A percentile compares a stretch with the other conserved stretches of the same genome.
Evolutionary conservation across 192 early-diverging fungal species (phyloP).

Genomic region (Spizellomyces sp.): DNA sequence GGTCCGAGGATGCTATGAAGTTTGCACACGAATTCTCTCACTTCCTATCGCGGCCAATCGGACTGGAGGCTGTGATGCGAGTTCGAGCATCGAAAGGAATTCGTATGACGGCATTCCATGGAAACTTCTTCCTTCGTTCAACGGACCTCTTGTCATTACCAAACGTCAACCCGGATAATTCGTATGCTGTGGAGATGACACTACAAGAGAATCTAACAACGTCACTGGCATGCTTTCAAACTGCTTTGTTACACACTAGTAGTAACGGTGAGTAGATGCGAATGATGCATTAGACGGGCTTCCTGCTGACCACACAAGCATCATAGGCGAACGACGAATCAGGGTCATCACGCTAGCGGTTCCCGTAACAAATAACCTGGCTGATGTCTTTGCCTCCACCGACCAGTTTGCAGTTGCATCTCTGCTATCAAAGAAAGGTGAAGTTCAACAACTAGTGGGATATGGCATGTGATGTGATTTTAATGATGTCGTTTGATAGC

Average conservation of each 20-base stretch:
- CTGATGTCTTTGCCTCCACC: constrained; percentile 78
- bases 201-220: constrained; percentile 75
- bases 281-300: background rate
- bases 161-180: constrained; percentile 90
- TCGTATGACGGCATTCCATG: constrained; percentile 87
- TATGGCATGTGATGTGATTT: background rate
- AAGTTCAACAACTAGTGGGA: background rate
- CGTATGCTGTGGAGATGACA: constrained; percentile 80
- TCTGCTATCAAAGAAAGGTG: constrained; percentile 86
- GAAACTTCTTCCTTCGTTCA: constrained; percentile 96
- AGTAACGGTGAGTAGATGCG: constrained; percentile 58
- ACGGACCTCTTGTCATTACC: constrained; percentile 90
- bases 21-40: constrained; percentile 82
- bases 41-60: constrained; percentile 77
- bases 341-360: constrained; percentile 88
- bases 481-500: constrained; percentile 46
- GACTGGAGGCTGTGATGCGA: constrained; percentile 90
- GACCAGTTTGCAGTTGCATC: constrained; percentile 85
- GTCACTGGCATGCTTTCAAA: constrained; percentile 91
- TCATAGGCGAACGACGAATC: constrained; percentile 79
- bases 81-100: constrained; percentile 90
- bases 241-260: constrained; percentile 89
- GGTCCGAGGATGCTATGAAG: constrained; percentile 80
- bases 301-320: too few relatives aligned
- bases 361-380: constrained; percentile 80